Conservation (phyloP, 148 eudicot genomes). For the Amaranthus hypochondriacus region DNA sequence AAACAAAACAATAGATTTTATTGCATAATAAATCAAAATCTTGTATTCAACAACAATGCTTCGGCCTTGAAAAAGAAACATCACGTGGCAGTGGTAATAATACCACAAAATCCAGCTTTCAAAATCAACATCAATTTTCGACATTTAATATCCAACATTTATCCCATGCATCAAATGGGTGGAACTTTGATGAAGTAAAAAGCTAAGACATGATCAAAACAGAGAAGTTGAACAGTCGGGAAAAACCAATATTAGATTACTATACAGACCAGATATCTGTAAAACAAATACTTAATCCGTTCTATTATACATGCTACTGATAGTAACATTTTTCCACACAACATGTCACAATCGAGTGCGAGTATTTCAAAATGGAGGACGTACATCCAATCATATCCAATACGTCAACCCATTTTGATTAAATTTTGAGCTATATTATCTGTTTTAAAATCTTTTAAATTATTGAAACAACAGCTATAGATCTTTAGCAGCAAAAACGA, state of each 20-base stretch:
- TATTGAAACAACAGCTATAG: not conserved
- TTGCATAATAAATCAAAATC: slow-evolving; percentile 1
- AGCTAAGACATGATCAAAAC: not conserved
- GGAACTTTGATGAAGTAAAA: too few species aligned
- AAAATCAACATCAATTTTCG: not conserved
- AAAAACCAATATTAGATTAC: not conserved
- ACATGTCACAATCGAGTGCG: too few species aligned
- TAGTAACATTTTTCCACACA: too few species aligned
- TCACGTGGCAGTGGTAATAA: not conserved
- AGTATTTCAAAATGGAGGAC: too few species aligned
- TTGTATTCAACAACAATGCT: not conserved
- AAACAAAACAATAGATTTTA: slow-evolving; percentile 6
- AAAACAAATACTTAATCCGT: not conserved
- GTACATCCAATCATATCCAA: too few species aligned
- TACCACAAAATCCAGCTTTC: not conserved
- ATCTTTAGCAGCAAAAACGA: not conserved
- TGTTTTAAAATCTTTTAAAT: not conserved
- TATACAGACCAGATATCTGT: not conserved
- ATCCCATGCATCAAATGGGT: too few species aligned
- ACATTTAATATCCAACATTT: too few species aligned
- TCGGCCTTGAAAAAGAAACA: not conserved
- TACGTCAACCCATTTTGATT: too few species aligned
- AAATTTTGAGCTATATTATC: not conserved
- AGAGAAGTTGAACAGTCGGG: not conserved
- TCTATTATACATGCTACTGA: not conserved